Percentiles rank a stretch among this genome's conserved stretches.
These are phyloP conservation scores for Senna tora DNA, from an alignment of 306 rosid genomes.

Conservation along the genomic window DNA sequence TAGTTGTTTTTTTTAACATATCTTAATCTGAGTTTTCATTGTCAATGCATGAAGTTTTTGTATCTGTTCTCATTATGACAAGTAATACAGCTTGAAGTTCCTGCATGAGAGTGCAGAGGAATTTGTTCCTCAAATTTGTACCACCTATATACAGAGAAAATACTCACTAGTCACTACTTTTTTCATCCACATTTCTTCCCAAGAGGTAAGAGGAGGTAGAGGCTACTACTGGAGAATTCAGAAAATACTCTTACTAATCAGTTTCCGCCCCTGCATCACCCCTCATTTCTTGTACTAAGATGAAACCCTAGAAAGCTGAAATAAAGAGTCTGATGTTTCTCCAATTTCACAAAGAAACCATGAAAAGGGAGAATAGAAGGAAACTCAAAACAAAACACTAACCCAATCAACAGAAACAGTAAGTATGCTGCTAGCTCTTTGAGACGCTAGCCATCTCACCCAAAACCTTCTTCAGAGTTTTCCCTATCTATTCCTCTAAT, in stretches of 20 bases:
- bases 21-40: conserved; percentile 13
- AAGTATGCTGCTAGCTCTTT: too few species aligned
- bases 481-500: too few species aligned
- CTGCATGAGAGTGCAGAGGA: neutral
- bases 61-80: conserved; percentile 21
- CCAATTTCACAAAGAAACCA: too few species aligned
- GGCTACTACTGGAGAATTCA: neutral
- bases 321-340: too few species aligned
- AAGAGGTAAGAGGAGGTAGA: conserved; percentile 6
- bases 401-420: too few species aligned
- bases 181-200: neutral
- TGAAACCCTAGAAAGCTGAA: too few species aligned
- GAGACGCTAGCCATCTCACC: too few species aligned
- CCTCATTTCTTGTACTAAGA: too few species aligned
- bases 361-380: too few species aligned
- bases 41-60: conserved; percentile 3
- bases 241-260: neutral
- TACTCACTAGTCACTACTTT: neutral
- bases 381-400: too few species aligned
- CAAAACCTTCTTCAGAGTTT: too few species aligned
- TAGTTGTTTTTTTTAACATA: neutral
- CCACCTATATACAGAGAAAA: neutral
- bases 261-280: too few species aligned
- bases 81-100: conserved; percentile 10
- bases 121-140: neutral